phyloP scores from a whole-genome alignment of 768 basidiomycete species.

The Agaricus subrufescens region DNA sequence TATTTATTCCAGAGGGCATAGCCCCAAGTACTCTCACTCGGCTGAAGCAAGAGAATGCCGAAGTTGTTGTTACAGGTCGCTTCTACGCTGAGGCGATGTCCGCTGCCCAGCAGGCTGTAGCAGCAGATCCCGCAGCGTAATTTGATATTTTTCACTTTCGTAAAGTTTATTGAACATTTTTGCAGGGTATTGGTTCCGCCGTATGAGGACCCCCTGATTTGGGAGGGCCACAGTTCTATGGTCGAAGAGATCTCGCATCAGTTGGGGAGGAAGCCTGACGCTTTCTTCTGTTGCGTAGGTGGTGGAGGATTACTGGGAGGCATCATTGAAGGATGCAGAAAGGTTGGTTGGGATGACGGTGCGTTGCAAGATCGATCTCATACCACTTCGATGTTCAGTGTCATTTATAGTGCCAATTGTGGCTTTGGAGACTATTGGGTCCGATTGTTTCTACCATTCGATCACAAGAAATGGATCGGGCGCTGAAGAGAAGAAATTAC shows the following conservation, averaged over 20 bases:
- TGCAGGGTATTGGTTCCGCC: conserved; percentile 63
- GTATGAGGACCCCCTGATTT: conserved; percentile 63
- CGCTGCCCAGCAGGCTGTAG: conserved; percentile 43
- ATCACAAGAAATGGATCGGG: conserved; percentile 38
- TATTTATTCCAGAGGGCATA: conserved; percentile 59
- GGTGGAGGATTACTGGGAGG: conserved; percentile 72
- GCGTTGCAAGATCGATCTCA: conserved; percentile 14
- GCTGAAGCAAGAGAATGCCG: conserved; percentile 49
- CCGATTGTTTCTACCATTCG: conserved; percentile 71
- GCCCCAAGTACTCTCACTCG: conserved; percentile 42
- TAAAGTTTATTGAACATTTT: not conserved
- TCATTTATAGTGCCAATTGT: conserved; percentile 52
- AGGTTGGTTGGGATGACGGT: conserved; percentile 69
- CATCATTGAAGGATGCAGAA: conserved; percentile 60
- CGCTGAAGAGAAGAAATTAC: conserved; percentile 25
- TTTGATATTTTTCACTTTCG: conserved; percentile 16
- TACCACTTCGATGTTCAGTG: not conserved
- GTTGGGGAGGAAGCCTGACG: conserved; percentile 52
- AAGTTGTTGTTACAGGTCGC: conserved; percentile 53
- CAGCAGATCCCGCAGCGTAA: conserved; percentile 47
- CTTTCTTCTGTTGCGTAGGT: conserved; percentile 76
- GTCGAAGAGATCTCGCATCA: conserved; percentile 58
- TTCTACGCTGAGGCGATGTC: conserved; percentile 54
- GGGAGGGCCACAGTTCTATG: conserved; percentile 79
- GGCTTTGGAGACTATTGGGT: conserved; percentile 65